Percentiles rank a stretch among this genome's conserved stretches.
These are phyloP conservation scores for Lecanicillium sp. DNA, from an alignment of 2,329 filamentous ascomycete genomes.

Conservation along the genomic window DNA sequence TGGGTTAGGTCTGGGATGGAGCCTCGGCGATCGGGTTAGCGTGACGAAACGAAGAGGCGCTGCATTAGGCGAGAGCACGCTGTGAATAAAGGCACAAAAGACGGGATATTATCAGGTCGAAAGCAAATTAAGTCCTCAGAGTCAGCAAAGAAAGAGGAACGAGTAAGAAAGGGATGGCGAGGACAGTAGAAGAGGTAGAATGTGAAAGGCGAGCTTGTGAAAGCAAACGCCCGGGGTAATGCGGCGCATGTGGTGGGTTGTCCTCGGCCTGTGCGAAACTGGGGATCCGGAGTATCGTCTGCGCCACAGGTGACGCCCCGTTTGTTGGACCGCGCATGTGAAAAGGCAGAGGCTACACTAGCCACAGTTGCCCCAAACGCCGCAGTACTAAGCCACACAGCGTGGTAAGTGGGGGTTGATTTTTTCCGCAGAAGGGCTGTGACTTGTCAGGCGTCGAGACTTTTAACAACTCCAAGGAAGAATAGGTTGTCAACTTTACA, in stretches of 20 bases:
- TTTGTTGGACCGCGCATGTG: slow-evolving; percentile 7
- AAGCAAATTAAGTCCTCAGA: too few relatives aligned
- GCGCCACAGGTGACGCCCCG: slow-evolving; percentile 2
- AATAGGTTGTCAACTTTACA: too few relatives aligned
- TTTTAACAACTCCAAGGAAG: not conserved
- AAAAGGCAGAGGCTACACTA: slow-evolving; percentile 8
- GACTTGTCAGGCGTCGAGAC: not conserved
- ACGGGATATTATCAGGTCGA: too few relatives aligned
- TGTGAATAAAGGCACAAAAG: too few relatives aligned
- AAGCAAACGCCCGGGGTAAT: not conserved
- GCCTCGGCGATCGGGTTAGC: not conserved
- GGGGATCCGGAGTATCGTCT: slow-evolving; percentile 5
- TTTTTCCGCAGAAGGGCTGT: not conserved
- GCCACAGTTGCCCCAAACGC: slow-evolving; percentile 8
- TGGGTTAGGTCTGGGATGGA: not conserved
- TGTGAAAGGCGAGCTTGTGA: slow-evolving; percentile 1
- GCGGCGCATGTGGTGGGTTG: slow-evolving; percentile 8
- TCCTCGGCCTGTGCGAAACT: slow-evolving; percentile 8
- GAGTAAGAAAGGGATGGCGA: not conserved
- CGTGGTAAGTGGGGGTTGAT: not conserved
- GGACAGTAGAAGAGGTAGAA: slow-evolving; percentile 3
- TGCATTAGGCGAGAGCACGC: too few relatives aligned
- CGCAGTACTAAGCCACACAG: slow-evolving; percentile 10
- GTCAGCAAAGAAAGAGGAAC: not conserved
- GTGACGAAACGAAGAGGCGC: not conserved